Conservation (phyloP, 148 eudicot species). For the Silene conica region DNA sequence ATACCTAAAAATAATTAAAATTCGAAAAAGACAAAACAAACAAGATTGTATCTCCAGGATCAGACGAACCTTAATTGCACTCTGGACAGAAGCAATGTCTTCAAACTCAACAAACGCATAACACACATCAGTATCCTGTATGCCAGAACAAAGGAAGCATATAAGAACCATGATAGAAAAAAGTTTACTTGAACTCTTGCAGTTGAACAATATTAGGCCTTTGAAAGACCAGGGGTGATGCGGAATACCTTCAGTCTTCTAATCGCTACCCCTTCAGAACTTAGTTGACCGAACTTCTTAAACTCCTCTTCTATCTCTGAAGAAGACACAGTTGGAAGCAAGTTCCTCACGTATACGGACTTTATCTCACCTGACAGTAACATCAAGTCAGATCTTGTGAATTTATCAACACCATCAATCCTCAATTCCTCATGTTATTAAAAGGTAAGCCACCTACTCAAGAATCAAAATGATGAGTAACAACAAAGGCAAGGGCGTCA, state of each 20-base stretch:
- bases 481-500: background rate
- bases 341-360: constrained; percentile 89
- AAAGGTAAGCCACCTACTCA: background rate
- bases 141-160: constrained; percentile 4
- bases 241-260: constrained; percentile 69
- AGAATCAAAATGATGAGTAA: background rate
- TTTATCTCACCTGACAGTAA: constrained; percentile 57
- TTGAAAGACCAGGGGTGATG: background rate
- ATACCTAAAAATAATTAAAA: background rate
- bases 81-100: constrained; percentile 76
- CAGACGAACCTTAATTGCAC: constrained; percentile 76
- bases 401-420: background rate
- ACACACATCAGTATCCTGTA: constrained; percentile 85
- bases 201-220: background rate
- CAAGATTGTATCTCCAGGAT: background rate
- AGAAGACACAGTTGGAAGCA: constrained; percentile 58
- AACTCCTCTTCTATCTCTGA: constrained; percentile 85
- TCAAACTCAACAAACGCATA: constrained; percentile 94
- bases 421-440: background rate
- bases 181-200: background rate
- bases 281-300: constrained; percentile 80
- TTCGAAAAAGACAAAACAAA: background rate
- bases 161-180: constrained; percentile 18
- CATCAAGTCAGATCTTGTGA: background rate
- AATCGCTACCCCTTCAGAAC: constrained; percentile 84